Conservation (phyloP, 768 basidiomycete species). For the Amanita polypyramis region DNA sequence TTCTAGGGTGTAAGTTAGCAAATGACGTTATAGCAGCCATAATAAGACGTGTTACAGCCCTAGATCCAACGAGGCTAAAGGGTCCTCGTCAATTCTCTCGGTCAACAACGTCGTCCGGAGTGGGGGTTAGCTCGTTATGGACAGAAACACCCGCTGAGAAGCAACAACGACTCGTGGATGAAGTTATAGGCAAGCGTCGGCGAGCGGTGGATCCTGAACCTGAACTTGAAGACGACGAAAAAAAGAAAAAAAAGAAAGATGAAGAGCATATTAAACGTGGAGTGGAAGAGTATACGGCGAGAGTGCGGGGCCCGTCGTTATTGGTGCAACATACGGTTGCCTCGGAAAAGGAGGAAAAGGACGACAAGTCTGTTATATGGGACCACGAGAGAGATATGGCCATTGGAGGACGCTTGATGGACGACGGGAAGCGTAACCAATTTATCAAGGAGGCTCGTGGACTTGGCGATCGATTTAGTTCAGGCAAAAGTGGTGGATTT, state of each 20-base stretch:
- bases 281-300: constrained; percentile 72
- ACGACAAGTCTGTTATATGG: constrained; percentile 68
- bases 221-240: constrained; percentile 31
- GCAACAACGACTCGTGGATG: constrained; percentile 86
- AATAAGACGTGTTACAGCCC: constrained; percentile 32
- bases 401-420: constrained; percentile 80
- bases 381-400: constrained; percentile 89
- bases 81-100: constrained; percentile 66
- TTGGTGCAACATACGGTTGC: constrained; percentile 38
- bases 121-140: constrained; percentile 69
- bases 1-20: constrained; percentile 58
- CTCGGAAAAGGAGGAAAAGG: constrained; percentile 27
- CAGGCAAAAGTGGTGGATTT: constrained; percentile 63
- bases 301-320: constrained; percentile 41
- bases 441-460: constrained; percentile 75
- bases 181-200: constrained; percentile 85
- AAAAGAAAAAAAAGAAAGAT: constrained; percentile 54
- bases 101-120: constrained; percentile 30
- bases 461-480: constrained; percentile 76
- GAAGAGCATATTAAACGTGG: constrained; percentile 54
- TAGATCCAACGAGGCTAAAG: constrained; percentile 82
- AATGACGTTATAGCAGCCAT: neutral
- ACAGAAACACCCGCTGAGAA: constrained; percentile 94
- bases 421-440: constrained; percentile 69
- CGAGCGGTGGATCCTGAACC: constrained; percentile 47